Percentiles rank a stretch among this genome's conserved stretches.
Evolutionary conservation across 306 rosid genomes (phyloP).

Genomic region (Elaeagnus macrophylla): DNA sequence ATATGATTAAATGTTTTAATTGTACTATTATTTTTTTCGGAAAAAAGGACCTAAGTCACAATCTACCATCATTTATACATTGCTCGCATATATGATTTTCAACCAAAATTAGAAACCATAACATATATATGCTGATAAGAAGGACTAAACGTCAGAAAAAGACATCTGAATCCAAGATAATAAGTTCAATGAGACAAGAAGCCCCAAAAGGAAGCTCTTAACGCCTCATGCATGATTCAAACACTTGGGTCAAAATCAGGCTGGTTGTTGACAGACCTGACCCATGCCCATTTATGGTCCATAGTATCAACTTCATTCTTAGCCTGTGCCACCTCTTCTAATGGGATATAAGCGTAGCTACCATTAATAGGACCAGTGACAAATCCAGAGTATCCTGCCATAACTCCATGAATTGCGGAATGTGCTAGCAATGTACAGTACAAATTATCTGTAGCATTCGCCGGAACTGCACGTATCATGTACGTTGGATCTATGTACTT

Average conservation of each 20-base stretch:
- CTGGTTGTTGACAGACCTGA: constrained; percentile 75
- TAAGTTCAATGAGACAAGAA: neutral
- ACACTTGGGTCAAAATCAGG: constrained; percentile 53
- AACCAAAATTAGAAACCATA: too few relatives aligned
- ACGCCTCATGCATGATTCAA: too few relatives aligned
- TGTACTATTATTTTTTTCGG: too few relatives aligned
- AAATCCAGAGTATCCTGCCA: constrained; percentile 87
- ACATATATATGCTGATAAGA: neutral
- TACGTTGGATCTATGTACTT: constrained; percentile 82
- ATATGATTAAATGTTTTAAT: too few relatives aligned
- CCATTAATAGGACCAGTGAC: constrained; percentile 71
- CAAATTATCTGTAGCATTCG: constrained; percentile 61
- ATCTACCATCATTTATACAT: too few relatives aligned
- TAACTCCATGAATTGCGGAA: constrained; percentile 73
- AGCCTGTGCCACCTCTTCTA: constrained; percentile 63
- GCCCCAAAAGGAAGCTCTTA: neutral
- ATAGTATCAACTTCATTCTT: constrained; percentile 45
- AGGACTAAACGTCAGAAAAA: neutral
- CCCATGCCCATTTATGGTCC: constrained; percentile 91
- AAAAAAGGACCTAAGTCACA: too few relatives aligned
- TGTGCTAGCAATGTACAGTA: constrained; percentile 83
- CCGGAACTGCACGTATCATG: constrained; percentile 83
- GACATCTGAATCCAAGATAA: neutral
- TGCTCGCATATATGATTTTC: too few relatives aligned
- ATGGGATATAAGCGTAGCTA: constrained; percentile 63